These are phyloP conservation scores for Dendrocalamus latiflorus DNA, from an alignment of 202 grass and related monocot genomes.

Conservation along the genomic window DNA sequence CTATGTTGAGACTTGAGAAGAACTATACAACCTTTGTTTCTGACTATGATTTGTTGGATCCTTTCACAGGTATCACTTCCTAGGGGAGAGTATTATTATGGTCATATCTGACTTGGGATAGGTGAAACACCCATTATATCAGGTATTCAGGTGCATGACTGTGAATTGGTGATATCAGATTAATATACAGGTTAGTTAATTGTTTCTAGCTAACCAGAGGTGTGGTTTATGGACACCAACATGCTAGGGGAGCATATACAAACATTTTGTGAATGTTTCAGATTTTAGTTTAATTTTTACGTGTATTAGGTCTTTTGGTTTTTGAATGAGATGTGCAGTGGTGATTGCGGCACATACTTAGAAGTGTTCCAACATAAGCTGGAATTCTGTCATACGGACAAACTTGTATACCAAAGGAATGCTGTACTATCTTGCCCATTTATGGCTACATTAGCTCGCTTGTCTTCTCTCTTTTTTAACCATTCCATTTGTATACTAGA, in stretches of 20 bases:
- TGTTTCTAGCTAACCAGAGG: constrained; percentile 87
- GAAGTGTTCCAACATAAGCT: constrained; percentile 64
- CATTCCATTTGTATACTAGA: constrained; percentile 55
- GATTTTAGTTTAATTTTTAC: constrained; percentile 75
- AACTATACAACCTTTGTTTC: constrained; percentile 12
- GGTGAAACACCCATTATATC: constrained; percentile 60
- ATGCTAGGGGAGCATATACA: constrained; percentile 61
- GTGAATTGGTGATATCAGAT: constrained; percentile 74
- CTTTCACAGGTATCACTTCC: constrained; percentile 72
- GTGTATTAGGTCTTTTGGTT: constrained; percentile 64
- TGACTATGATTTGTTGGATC: constrained; percentile 22
- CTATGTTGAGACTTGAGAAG: not conserved
- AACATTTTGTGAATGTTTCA: constrained; percentile 83
- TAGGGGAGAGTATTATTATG: constrained; percentile 70
- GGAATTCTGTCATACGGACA: constrained; percentile 61
- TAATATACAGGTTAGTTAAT: constrained; percentile 92
- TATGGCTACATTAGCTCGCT: constrained; percentile 46
- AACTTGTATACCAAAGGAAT: constrained; percentile 55
- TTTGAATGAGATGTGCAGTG: constrained; percentile 66
- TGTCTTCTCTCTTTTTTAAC: constrained; percentile 40
- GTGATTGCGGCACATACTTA: constrained; percentile 58
- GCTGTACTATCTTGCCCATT: constrained; percentile 66
- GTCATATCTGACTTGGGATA: constrained; percentile 69
- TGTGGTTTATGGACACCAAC: constrained; percentile 66
- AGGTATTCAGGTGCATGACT: constrained; percentile 71